Conservation (phyloP, 2,329 filamentous ascomycete genomes). For the Amauroascus verrucosus region DNA sequence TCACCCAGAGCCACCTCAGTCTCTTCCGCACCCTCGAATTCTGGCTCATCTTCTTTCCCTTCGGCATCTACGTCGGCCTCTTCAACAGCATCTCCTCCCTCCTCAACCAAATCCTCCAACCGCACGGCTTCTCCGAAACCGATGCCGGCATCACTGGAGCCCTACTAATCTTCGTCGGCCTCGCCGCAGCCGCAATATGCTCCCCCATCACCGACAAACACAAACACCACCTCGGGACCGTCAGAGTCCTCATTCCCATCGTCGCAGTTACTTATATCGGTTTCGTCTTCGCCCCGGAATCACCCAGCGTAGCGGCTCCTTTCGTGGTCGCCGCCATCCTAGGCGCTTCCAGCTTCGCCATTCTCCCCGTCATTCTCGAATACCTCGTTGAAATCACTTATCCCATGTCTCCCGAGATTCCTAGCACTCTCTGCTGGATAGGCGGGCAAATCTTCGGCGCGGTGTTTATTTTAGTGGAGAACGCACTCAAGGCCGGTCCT, state of each 20-base stretch:
- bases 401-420: slow-evolving; percentile 76
- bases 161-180: slow-evolving; percentile 76
- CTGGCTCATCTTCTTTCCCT: slow-evolving; percentile 73
- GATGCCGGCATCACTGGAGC: slow-evolving; percentile 85
- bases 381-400: slow-evolving; percentile 79
- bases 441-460: slow-evolving; percentile 78
- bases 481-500: slow-evolving; percentile 51
- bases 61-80: slow-evolving; percentile 72
- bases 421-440: slow-evolving; percentile 72
- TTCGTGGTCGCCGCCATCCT: slow-evolving; percentile 66
- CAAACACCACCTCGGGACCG: slow-evolving; percentile 63
- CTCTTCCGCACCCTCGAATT: slow-evolving; percentile 58
- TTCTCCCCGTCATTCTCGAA: slow-evolving; percentile 79
- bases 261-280: slow-evolving; percentile 62
- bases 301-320: slow-evolving; percentile 42
- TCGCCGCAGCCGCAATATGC: slow-evolving; percentile 63
- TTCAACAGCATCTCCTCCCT: slow-evolving; percentile 89
- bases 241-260: slow-evolving; percentile 65
- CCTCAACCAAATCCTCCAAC: slow-evolving; percentile 78
- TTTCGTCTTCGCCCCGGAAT: slow-evolving; percentile 72
- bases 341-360: slow-evolving; percentile 66
- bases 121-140: slow-evolving; percentile 73
- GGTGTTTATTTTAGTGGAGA: slow-evolving; percentile 72
- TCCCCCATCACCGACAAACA: slow-evolving; percentile 77
- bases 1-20: slow-evolving; percentile 44